Evolutionary conservation across 345 rosid species (phyloP).

Genomic region (Aquilaria sinensis): DNA sequence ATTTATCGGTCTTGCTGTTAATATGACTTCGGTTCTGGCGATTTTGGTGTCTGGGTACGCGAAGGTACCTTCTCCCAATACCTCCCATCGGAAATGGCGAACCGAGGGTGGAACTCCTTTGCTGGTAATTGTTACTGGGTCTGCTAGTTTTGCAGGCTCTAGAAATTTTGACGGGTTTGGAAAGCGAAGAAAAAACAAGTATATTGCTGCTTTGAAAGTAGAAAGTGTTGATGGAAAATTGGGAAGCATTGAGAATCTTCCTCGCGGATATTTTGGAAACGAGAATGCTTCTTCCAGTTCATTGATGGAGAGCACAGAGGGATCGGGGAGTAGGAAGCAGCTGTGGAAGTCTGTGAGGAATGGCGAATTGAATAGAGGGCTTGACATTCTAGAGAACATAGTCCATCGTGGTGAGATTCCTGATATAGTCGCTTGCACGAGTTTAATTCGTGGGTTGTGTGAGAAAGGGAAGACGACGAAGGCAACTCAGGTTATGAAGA

Average conservation of each 20-base stretch:
- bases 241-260: conserved; percentile 21
- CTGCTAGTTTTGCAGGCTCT: conserved; percentile 11
- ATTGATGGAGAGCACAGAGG: conserved; percentile 33
- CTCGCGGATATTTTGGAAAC: conserved; percentile 34
- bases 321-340: conserved; percentile 51
- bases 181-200: conserved; percentile 28
- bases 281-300: conserved; percentile 31
- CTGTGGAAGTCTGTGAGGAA: conserved; percentile 54
- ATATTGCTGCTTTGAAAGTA: conserved; percentile 35
- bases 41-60: too few species aligned
- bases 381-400: conserved; percentile 69
- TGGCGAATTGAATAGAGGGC: conserved; percentile 61
- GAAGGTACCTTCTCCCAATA: too few species aligned
- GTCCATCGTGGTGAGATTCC: conserved; percentile 71
- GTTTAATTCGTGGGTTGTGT: conserved; percentile 76
- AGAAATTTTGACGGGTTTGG: conserved; percentile 21
- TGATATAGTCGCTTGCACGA: conserved; percentile 62
- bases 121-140: neutral
- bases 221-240: conserved; percentile 41
- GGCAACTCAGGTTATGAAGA: conserved; percentile 72
- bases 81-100: too few species aligned
- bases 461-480: conserved; percentile 58
- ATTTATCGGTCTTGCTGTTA: too few species aligned
- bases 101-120: neutral
- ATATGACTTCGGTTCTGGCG: too few species aligned